Evolutionary conservation across 2,329 filamentous ascomycete species (phyloP), one percentile per base, ranked within the genome.

Genomic region (Pseudocercospora musae): DNA sequence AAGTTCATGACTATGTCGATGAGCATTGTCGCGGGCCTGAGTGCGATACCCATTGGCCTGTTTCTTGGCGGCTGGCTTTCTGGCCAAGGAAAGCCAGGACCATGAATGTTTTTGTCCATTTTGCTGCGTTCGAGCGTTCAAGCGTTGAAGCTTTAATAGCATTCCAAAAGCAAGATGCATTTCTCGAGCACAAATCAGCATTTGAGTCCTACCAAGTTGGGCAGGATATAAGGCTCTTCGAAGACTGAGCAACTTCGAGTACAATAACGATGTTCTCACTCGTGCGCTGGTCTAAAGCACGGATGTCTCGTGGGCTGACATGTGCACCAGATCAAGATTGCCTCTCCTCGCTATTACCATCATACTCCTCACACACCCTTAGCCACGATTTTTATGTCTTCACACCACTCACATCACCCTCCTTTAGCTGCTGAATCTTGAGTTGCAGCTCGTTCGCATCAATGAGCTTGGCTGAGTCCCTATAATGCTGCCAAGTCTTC

Each of bases 1-100:
- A 59, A 64, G 29, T 62, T 60, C 20, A 70, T 69, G 69, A 67
- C 54, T n/a, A 63, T 60, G 64, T 37, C 63, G 7, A 53, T 68
- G 33, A 66, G 63, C 2, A 18, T 69, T 9, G 33, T 87, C 60
- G 78, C 78, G 54, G 79, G 78, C 0, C 67, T 80, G 2, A 82
- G 80, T 21, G 79, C 80, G 3, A 62, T 84, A 2, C 83, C 84
- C 3, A 77, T 78, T 3, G 73, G 59, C 5, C 40, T 63, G 23
- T 68, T 57, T 21, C 67, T 62, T 59, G 68, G 65, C n/a, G 66
- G 64, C 1, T 66, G 67, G 64, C 15, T 50, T 23, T 50, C 29
- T 11, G 23, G 15, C 15, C 20, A 8, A n/a, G 15, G 23, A 10
- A 4, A 27, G 21, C 13, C 48, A 23, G 48, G 13, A 2, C 4